Conservation (phyloP, 352 stramenopile species). For the Phytophthora fragariaefolia region DNA sequence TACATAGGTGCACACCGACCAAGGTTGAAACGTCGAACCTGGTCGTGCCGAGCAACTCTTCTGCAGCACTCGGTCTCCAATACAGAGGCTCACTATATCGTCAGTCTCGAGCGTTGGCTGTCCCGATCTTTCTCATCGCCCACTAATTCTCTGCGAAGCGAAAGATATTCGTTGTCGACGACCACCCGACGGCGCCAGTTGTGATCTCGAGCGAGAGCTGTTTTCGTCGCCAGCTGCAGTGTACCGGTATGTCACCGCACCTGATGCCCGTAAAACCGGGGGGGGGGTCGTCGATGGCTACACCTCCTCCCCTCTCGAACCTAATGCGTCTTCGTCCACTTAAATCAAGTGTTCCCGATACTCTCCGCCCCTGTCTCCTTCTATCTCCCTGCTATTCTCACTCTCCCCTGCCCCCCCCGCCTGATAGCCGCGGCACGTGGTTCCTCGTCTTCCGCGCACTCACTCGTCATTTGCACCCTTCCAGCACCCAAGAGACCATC, state of each 20-base stretch:
- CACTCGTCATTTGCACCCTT: background rate
- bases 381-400: background rate
- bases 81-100: no score
- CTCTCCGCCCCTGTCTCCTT: background rate
- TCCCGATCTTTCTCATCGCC: slow-evolving; percentile 5
- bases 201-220: background rate
- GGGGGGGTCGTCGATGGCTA: background rate
- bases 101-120: no score
- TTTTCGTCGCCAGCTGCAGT: background rate
- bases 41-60: no score
- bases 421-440: no score
- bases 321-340: background rate
- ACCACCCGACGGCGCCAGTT: background rate
- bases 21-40: no score
- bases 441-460: no score
- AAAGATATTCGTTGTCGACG: slow-evolving; percentile 5
- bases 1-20: no score
- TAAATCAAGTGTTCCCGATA: background rate
- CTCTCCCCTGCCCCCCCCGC: no score
- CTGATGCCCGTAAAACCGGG: background rate
- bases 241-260: background rate
- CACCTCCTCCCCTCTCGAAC: background rate
- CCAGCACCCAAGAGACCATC: slow-evolving; percentile 12
- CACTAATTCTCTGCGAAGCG: background rate
- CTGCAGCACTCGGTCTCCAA: no score